A percentile compares a stretch with the other conserved stretches of the same genome.
These are phyloP conservation scores for Aspergillus baeticus DNA, from an alignment of 495 filamentous ascomycete species.

Conservation along the genomic window DNA sequence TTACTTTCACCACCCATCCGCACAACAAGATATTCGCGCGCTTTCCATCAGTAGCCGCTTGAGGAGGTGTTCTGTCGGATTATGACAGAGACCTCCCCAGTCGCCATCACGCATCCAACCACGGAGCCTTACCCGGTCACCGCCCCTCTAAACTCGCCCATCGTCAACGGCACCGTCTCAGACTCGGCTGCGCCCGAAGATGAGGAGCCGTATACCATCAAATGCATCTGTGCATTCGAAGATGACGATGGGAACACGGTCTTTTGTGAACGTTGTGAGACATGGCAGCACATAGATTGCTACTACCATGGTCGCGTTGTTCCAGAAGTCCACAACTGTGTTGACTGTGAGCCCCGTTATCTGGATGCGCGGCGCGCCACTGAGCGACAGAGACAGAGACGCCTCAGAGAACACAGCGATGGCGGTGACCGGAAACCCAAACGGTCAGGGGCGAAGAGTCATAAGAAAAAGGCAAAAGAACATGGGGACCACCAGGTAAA, in stretches of 20 bases:
- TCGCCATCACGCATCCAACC: conserved; percentile 61
- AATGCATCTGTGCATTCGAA: conserved; percentile 88
- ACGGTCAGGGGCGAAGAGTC: conserved; percentile 65
- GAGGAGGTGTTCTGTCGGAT: conserved; percentile 69
- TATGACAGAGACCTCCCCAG: conserved; percentile 85
- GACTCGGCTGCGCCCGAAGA: conserved; percentile 60
- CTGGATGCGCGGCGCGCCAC: conserved; percentile 70
- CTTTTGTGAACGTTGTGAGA: conserved; percentile 91
- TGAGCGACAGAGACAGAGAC: conserved; percentile 65
- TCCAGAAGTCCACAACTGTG: conserved; percentile 81
- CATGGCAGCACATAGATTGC: conserved; percentile 97
- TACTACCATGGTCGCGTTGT: conserved; percentile 79
- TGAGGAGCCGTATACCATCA: conserved; percentile 93
- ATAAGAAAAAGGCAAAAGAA: conserved; percentile 70
- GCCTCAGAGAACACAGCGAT: conserved; percentile 60
- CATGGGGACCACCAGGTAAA: conserved; percentile 40
- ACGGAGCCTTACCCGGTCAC: conserved; percentile 63
- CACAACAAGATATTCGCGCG: conserved; percentile 18
- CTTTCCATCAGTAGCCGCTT: conserved; percentile 33
- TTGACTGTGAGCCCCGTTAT: conserved; percentile 74
- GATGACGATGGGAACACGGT: conserved; percentile 98
- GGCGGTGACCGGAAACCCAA: conserved; percentile 62
- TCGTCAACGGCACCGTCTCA: conserved; percentile 55
- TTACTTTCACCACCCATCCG: conserved; percentile 9
- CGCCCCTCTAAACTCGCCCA: conserved; percentile 51